Percentiles rank a stretch among this genome's conserved stretches.
Evolutionary conservation across 768 basidiomycete genomes (phyloP).

Genomic region (Boletus reticulatus): DNA sequence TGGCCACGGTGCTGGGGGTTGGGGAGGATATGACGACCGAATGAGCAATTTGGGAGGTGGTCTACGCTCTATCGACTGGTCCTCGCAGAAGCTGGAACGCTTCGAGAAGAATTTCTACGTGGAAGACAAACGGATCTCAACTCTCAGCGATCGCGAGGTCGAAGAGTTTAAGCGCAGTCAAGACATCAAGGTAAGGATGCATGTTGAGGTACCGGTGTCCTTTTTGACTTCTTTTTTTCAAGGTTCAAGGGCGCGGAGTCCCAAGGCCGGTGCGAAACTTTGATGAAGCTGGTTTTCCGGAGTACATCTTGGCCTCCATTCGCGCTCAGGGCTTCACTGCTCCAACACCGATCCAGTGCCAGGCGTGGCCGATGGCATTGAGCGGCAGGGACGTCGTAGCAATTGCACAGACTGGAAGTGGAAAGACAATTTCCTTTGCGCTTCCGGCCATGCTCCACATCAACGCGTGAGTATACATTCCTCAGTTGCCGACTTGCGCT

Average conservation of each 20-base stretch:
- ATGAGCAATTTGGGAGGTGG: conserved; percentile 83
- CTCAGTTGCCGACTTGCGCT: background rate
- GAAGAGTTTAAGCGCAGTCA: conserved; percentile 81
- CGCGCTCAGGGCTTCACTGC: conserved; percentile 87
- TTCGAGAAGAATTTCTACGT: conserved; percentile 99
- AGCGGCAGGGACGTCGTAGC: conserved; percentile 93
- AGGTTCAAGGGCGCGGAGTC: conserved; percentile 87
- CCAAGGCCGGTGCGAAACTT: conserved; percentile 90
- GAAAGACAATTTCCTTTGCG: conserved; percentile 98
- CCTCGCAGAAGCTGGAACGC: conserved; percentile 61
- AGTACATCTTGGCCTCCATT: conserved; percentile 93
- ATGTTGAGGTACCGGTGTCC: background rate
- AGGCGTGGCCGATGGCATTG: conserved; percentile 99
- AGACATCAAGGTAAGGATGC: conserved; percentile 74
- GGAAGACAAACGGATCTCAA: conserved; percentile 82
- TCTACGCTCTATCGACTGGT: conserved; percentile 86
- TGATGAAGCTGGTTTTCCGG: conserved; percentile 94
- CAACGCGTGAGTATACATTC: conserved; percentile 73
- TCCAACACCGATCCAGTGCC: conserved; percentile 97
- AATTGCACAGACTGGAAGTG: conserved; percentile 97
- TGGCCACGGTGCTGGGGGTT: conserved; percentile 30
- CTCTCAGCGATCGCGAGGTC: conserved; percentile 79
- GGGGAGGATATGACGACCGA: conserved; percentile 51
- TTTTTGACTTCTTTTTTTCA: conserved; percentile 1
- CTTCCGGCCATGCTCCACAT: conserved; percentile 99